Conservation (phyloP, 2,329 filamentous ascomycete genomes). For the Apiospora sp. region DNA sequence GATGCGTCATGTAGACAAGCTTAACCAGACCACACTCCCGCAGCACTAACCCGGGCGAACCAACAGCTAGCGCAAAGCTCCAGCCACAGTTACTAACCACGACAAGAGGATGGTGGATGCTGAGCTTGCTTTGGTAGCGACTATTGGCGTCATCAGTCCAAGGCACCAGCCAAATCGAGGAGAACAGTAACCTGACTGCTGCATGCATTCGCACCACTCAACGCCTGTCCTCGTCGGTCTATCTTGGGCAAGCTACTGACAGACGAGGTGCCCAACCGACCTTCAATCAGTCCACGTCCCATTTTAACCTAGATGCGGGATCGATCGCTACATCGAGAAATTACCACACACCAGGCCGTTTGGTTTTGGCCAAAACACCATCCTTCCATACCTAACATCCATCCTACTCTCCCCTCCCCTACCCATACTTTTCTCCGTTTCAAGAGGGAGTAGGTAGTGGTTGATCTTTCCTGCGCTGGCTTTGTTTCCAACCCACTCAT, state of each 20-base stretch:
- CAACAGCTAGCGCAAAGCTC: background rate
- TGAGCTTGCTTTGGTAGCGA: constrained; percentile 12
- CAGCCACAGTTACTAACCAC: constrained; percentile 7
- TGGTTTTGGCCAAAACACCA: constrained; percentile 6
- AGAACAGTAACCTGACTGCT: constrained; percentile 4
- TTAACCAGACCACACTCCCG: background rate
- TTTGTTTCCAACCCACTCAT: background rate
- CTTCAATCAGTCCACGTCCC: background rate
- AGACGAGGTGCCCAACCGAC: background rate
- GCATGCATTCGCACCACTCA: constrained; percentile 16
- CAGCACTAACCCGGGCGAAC: background rate
- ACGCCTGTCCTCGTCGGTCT: constrained; percentile 4
- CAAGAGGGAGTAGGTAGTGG: background rate
- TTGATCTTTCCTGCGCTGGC: constrained; percentile 4
- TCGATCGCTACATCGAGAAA: constrained; percentile 3
- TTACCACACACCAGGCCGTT: background rate
- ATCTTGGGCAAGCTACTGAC: constrained; percentile 2
- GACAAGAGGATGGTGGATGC: background rate
- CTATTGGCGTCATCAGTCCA: constrained; percentile 24
- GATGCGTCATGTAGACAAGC: background rate
- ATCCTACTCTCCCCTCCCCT: background rate
- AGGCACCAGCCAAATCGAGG: constrained; percentile 4
- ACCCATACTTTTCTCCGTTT: constrained; percentile 1
- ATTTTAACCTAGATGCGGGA: constrained; percentile 8
- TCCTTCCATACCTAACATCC: background rate